These are phyloP conservation scores for Salix purpurea DNA, from an alignment of 345 rosid genomes.

Conservation along the genomic window DNA sequence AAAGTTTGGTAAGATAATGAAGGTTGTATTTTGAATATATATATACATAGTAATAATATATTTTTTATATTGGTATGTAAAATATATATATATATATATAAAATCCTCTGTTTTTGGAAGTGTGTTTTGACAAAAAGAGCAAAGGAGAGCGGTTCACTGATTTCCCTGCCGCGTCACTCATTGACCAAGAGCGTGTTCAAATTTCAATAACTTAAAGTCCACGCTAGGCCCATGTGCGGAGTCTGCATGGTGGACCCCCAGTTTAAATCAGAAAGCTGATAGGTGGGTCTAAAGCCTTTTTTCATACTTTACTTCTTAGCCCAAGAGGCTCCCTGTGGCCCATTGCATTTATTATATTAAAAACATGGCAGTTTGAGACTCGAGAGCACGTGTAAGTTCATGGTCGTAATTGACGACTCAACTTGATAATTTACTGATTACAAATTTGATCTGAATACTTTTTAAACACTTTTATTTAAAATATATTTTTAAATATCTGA, in stretches of 20 bases:
- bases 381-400: neutral
- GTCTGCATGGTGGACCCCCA: neutral
- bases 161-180: no score
- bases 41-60: no score
- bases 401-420: no score
- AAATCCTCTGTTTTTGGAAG: no score
- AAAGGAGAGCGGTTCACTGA: neutral
- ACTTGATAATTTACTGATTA: no score
- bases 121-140: no score
- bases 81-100: no score
- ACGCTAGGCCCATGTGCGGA: neutral
- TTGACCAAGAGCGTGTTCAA: neutral
- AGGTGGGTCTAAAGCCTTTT: slow-evolving; percentile 10
- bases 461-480: no score
- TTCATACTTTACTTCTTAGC: neutral
- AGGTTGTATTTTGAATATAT: no score
- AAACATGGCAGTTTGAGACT: neutral
- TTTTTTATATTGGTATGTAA: no score
- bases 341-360: neutral
- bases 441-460: neutral
- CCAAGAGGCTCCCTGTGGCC: slow-evolving; percentile 15
- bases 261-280: neutral
- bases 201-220: neutral
- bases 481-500: no score
- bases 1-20: no score